A percentile compares a stretch with the other conserved stretches of the same genome.
Evolutionary conservation across 305 asterid genomes (phyloP).

Genomic region (Salvia sclarea): DNA sequence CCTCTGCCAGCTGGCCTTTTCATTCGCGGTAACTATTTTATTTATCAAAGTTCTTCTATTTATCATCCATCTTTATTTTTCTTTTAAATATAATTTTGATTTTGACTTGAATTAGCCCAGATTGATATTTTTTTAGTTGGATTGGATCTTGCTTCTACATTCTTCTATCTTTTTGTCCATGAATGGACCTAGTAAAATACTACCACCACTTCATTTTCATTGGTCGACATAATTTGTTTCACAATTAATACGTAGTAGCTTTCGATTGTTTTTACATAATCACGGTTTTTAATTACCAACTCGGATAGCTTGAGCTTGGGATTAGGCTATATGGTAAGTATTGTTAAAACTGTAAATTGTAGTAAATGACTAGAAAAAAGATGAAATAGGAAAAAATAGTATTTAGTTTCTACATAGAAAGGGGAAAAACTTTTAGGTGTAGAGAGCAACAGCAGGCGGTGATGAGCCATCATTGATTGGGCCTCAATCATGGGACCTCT

Average conservation of each 20-base stretch:
- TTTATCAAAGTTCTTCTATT: not conserved
- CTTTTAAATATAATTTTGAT: not conserved
- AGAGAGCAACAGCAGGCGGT: conserved; percentile 11
- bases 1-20: conserved; percentile 10
- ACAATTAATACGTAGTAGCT: too few species aligned
- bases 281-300: too few species aligned
- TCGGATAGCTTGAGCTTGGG: too few species aligned
- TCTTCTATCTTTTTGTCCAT: not conserved
- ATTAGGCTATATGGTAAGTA: too few species aligned
- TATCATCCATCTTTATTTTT: too few species aligned
- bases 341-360: too few species aligned
- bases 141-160: conserved; percentile 7
- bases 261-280: too few species aligned
- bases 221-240: too few species aligned
- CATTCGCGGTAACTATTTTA: conserved; percentile 15
- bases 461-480: conserved; percentile 31
- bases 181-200: not conserved
- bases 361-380: too few species aligned
- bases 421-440: conserved; percentile 19
- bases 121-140: not conserved
- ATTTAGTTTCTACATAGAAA: too few species aligned
- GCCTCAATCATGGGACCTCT: conserved; percentile 39
- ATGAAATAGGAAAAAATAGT: too few species aligned
- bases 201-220: too few species aligned
- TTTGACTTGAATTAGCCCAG: not conserved